Conservation (phyloP, 2,329 filamentous ascomycete species). For the Aspergillus fijiensis region DNA sequence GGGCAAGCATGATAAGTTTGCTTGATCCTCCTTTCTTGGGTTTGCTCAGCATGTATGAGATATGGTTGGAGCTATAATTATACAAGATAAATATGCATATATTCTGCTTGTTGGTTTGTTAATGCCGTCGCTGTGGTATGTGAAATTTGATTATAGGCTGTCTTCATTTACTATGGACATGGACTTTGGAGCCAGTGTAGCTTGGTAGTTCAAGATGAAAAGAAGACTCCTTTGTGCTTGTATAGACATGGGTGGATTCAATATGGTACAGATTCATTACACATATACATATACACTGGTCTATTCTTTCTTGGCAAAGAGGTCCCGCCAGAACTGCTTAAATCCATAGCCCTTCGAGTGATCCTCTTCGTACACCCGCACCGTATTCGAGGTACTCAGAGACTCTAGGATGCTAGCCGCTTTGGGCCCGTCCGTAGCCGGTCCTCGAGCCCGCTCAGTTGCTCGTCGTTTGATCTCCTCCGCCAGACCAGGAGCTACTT, state of each 20-base stretch:
- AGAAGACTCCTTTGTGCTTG: neutral
- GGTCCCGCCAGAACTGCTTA: conserved; percentile 83
- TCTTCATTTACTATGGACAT: too few relatives aligned
- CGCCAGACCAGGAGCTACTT: conserved; percentile 75
- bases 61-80: neutral
- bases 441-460: conserved; percentile 44
- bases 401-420: conserved; percentile 61
- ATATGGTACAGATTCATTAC: conserved; percentile 12
- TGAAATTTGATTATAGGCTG: too few relatives aligned
- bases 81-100: neutral
- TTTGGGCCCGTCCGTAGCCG: conserved; percentile 22
- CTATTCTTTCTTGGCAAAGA: conserved; percentile 52
- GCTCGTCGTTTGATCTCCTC: conserved; percentile 71
- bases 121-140: too few relatives aligned
- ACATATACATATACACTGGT: conserved; percentile 4
- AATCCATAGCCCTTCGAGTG: conserved; percentile 75
- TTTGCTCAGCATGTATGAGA: too few relatives aligned
- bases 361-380: conserved; percentile 70
- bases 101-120: too few relatives aligned
- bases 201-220: too few relatives aligned
- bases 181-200: too few relatives aligned
- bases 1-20: conserved; percentile 24
- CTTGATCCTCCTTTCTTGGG: conserved; percentile 3
- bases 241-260: neutral
- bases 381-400: conserved; percentile 50